These are phyloP conservation scores for Fraxinus cuspidata DNA, from an alignment of 257 asterid species.

Conservation along the genomic window DNA sequence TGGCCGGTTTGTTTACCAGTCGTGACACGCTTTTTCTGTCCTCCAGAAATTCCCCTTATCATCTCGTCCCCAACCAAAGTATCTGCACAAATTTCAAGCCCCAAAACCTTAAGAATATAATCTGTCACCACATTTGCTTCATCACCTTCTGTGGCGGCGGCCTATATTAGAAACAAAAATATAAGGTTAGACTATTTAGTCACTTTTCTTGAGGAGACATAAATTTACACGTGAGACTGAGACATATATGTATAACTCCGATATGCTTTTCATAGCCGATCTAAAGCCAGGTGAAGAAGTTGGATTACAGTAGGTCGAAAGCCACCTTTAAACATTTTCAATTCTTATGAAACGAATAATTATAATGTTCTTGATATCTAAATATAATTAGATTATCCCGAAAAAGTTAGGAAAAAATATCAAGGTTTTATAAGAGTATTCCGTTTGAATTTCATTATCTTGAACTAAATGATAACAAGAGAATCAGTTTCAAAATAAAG, in stretches of 20 bases:
- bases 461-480: neutral
- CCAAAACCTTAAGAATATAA: slow-evolving; percentile 44
- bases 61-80: slow-evolving; percentile 64
- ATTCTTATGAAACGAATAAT: neutral
- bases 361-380: neutral
- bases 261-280: neutral
- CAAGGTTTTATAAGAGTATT: no score
- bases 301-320: neutral
- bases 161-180: slow-evolving; percentile 23
- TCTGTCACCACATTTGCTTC: slow-evolving; percentile 42
- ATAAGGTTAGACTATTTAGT: neutral
- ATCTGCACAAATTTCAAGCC: slow-evolving; percentile 58
- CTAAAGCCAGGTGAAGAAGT: neutral
- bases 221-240: neutral
- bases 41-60: slow-evolving; percentile 60
- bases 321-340: neutral
- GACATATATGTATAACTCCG: neutral
- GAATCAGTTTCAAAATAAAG: neutral
- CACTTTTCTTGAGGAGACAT: neutral
- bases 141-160: slow-evolving; percentile 46
- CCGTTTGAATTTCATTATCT: neutral
- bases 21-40: slow-evolving; percentile 56
- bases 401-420: no score
- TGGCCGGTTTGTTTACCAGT: slow-evolving; percentile 33
- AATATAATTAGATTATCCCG: neutral